Conservation (phyloP, 148 eudicot species). For the Selenicereus undatus region DNA sequence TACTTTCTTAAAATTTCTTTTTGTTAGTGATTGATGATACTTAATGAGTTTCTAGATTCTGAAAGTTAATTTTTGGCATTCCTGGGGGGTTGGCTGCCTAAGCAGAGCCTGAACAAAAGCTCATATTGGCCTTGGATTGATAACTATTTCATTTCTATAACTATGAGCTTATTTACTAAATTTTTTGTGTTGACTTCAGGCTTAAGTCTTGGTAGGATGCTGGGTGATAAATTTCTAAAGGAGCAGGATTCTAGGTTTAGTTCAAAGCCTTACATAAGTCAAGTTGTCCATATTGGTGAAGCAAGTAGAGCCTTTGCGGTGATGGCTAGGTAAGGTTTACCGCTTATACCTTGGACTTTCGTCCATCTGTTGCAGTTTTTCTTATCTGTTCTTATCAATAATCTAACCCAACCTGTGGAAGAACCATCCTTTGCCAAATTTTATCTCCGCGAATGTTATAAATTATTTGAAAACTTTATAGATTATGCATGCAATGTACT, state of each 20-base stretch:
- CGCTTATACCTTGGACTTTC: constrained; percentile 1
- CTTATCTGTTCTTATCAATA: background rate
- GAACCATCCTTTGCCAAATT: background rate
- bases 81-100: background rate
- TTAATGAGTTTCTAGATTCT: background rate
- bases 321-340: constrained; percentile 68
- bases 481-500: background rate
- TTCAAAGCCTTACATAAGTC: constrained; percentile 77
- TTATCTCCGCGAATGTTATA: background rate
- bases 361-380: background rate
- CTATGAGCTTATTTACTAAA: background rate
- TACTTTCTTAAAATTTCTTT: constrained; percentile 16
- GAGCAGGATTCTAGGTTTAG: constrained; percentile 93
- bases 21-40: background rate
- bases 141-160: background rate
- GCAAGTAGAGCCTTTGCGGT: constrained; percentile 61
- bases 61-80: background rate
- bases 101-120: background rate
- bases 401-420: background rate
- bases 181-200: constrained; percentile 38
- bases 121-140: background rate
- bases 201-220: constrained; percentile 86
- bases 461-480: background rate
- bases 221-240: constrained; percentile 92
- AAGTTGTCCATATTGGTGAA: constrained; percentile 55